Evolutionary conservation across 305 asterid species (phyloP).

Genomic region (Plantago coronopus): DNA sequence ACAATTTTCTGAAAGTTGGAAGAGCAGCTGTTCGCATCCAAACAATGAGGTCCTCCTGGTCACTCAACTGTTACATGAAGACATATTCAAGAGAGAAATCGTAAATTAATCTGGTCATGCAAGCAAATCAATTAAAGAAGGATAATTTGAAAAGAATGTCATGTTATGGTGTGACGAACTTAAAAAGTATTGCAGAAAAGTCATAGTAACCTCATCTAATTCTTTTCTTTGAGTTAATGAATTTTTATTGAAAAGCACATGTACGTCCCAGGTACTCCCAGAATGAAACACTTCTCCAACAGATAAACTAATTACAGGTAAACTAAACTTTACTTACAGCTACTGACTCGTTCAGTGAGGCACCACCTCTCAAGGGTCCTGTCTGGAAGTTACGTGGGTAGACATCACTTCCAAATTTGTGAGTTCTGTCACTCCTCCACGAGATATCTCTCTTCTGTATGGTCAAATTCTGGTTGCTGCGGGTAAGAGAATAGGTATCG

Average conservation of each 20-base stretch:
- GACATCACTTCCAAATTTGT: slow-evolving; percentile 70
- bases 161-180: too few relatives aligned
- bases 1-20: slow-evolving; percentile 83
- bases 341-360: slow-evolving; percentile 31
- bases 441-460: slow-evolving; percentile 63
- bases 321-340: slow-evolving; percentile 45
- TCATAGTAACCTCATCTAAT: too few relatives aligned
- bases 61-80: slow-evolving; percentile 49
- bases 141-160: not conserved
- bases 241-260: too few relatives aligned
- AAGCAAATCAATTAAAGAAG: not conserved
- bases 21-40: slow-evolving; percentile 98
- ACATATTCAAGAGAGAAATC: slow-evolving; percentile 14
- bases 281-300: not conserved
- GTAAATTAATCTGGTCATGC: slow-evolving; percentile 4
- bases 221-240: too few relatives aligned
- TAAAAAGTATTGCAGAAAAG: too few relatives aligned
- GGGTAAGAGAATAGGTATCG: slow-evolving; percentile 58
- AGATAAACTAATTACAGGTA: not conserved
- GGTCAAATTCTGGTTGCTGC: slow-evolving; percentile 40
- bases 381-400: slow-evolving; percentile 67
- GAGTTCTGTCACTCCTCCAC: slow-evolving; percentile 86
- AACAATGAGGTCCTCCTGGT: slow-evolving; percentile 86
- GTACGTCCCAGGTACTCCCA: too few relatives aligned
- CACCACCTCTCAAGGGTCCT: slow-evolving; percentile 57